These are phyloP conservation scores for Neostapfia colusana DNA, from an alignment of 176 grass and related monocot species.

Conservation along the genomic window DNA sequence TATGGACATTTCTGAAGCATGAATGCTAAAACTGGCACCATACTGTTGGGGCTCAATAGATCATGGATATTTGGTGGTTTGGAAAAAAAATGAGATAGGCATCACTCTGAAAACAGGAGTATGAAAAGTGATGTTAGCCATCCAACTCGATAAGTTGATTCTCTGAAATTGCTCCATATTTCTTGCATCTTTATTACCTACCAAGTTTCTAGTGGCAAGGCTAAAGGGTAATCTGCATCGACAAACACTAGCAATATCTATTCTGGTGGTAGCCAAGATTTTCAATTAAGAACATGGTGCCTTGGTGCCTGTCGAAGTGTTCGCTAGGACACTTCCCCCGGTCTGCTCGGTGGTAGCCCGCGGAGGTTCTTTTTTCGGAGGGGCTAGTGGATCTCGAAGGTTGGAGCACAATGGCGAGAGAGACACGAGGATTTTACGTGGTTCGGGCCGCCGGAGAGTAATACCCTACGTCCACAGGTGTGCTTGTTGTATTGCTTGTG, in stretches of 20 bases:
- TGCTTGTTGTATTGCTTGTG: too few relatives aligned
- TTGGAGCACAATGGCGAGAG: too few relatives aligned
- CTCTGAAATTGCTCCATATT: neutral
- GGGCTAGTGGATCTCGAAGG: too few relatives aligned
- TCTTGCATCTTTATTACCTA: neutral
- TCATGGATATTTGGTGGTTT: conserved; percentile 17
- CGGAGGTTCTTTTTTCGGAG: too few relatives aligned
- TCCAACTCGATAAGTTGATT: neutral
- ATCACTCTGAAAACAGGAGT: neutral
- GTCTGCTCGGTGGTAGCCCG: too few relatives aligned
- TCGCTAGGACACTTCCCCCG: too few relatives aligned
- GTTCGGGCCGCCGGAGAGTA: too few relatives aligned
- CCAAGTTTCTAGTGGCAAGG: neutral
- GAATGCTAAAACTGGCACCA: neutral
- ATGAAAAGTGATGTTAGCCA: neutral
- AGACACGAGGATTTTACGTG: too few relatives aligned
- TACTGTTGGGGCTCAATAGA: neutral
- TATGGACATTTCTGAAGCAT: neutral
- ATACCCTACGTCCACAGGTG: too few relatives aligned
- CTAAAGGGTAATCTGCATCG: neutral
- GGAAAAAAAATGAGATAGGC: neutral
- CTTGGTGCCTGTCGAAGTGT: neutral
- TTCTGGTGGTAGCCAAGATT: neutral
- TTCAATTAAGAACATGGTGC: neutral
- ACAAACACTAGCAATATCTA: conserved; percentile 13